phyloP scores from a whole-genome alignment of 345 rosid species.

The Melastoma malabathricum region DNA sequence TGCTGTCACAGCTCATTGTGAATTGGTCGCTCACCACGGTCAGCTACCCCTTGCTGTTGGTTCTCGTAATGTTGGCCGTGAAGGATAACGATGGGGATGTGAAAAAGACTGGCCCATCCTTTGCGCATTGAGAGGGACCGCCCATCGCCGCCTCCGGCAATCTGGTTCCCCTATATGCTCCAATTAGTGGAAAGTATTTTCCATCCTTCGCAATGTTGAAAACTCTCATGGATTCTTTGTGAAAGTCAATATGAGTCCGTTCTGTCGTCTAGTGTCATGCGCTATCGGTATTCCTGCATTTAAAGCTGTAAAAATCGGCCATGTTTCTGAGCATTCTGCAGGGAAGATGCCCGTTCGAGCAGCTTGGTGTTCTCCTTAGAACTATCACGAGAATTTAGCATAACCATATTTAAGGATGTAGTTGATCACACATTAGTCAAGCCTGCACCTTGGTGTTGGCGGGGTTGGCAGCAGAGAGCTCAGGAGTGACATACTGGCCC shows the following conservation, averaged over 20 bases:
- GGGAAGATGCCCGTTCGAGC: constrained; percentile 35
- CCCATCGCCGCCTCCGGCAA: too few relatives aligned
- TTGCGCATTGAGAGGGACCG: neutral
- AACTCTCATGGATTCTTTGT: too few relatives aligned
- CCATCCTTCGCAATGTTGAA: too few relatives aligned
- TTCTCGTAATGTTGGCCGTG: constrained; percentile 62
- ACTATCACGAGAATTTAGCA: constrained; percentile 8
- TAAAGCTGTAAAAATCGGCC: too few relatives aligned
- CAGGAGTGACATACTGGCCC: too few relatives aligned
- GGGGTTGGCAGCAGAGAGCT: constrained; percentile 44
- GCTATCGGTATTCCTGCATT: too few relatives aligned
- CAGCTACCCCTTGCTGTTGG: constrained; percentile 56
- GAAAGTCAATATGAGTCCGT: too few relatives aligned
- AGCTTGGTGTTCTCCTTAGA: constrained; percentile 5
- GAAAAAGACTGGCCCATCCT: constrained; percentile 4
- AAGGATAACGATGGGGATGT: constrained; percentile 27
- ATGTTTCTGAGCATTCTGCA: constrained; percentile 33
- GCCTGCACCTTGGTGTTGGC: constrained; percentile 68
- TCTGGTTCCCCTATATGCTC: too few relatives aligned
- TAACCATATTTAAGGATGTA: constrained; percentile 23
- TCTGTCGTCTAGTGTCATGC: too few relatives aligned
- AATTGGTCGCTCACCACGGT: constrained; percentile 76
- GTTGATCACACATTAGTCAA: constrained; percentile 56
- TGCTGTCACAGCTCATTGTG: constrained; percentile 40
- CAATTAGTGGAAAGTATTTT: too few relatives aligned